These are phyloP conservation scores for Novymonas esmeraldas DNA, from an alignment of 208 protist genomes.

Conservation along the genomic window DNA sequence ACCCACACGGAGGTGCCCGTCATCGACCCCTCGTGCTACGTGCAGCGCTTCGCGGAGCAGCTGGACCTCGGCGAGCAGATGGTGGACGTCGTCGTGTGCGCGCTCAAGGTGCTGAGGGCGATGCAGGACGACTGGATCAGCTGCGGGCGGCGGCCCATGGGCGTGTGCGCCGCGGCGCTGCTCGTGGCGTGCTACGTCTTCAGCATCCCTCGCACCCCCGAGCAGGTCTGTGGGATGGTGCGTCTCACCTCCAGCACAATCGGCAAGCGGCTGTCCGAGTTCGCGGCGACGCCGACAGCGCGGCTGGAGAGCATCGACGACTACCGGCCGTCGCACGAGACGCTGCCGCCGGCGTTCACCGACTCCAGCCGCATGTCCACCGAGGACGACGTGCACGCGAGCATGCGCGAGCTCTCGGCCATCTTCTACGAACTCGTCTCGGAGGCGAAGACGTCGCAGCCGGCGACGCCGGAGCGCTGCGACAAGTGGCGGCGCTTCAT, in stretches of 20 bases:
- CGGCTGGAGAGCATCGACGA: constrained; percentile 77
- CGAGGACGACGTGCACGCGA: constrained; percentile 69
- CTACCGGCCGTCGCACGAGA: constrained; percentile 58
- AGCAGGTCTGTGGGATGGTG: constrained; percentile 90
- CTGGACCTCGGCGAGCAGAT: constrained; percentile 78
- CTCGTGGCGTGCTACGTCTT: constrained; percentile 90
- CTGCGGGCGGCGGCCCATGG: constrained; percentile 87
- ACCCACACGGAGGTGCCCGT: constrained; percentile 86
- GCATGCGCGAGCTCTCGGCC: constrained; percentile 76
- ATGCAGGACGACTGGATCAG: constrained; percentile 94
- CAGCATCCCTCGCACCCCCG: constrained; percentile 68
- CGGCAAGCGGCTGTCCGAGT: constrained; percentile 80
- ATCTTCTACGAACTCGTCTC: constrained; percentile 88
- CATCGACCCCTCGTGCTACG: constrained; percentile 84
- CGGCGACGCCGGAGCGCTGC: constrained; percentile 74
- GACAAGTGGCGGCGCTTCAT: constrained; percentile 84
- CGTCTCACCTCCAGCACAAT: constrained; percentile 85
- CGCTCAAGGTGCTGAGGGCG: constrained; percentile 83
- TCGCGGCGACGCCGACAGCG: constrained; percentile 76
- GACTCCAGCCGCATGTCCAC: constrained; percentile 46
- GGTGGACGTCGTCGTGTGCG: constrained; percentile 76
- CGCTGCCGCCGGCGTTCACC: constrained; percentile 79
- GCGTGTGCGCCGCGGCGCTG: constrained; percentile 88
- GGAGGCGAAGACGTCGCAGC: constrained; percentile 80
- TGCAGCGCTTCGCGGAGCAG: constrained; percentile 87